phyloP scores from a whole-genome alignment of 192 early-diverging fungal genomes.

The Linnemannia exigua region DNA sequence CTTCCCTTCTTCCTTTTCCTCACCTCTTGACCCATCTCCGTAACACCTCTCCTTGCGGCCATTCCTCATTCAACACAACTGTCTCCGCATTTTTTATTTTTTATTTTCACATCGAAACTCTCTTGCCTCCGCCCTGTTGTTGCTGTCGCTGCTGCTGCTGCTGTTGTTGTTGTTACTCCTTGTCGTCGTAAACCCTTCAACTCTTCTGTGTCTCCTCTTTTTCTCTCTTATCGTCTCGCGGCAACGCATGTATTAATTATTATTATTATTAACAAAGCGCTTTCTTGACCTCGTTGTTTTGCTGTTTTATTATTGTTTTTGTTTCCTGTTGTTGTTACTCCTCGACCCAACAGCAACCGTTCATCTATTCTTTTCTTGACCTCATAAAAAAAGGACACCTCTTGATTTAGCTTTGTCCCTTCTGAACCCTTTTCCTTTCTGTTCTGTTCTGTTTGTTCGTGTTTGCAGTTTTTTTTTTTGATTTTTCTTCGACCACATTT shows the following conservation, averaged over 20 bases:
- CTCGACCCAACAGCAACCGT: too few species aligned
- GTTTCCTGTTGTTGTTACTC: too few species aligned
- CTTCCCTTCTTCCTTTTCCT: too few species aligned
- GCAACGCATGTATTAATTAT: not conserved
- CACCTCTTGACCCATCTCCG: not conserved
- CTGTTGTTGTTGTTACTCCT: not conserved
- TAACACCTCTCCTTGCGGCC: not conserved
- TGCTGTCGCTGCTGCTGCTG: too few species aligned
- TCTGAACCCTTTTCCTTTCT: too few species aligned
- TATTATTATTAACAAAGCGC: too few species aligned
- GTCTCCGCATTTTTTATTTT: not conserved
- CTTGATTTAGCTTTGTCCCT: too few species aligned
- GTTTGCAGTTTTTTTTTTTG: not conserved
- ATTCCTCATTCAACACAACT: not conserved
- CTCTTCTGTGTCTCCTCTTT: not conserved
- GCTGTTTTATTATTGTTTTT: too few species aligned
- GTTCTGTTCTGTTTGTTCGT: not conserved
- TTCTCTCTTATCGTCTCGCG: slow-evolving; percentile 1
- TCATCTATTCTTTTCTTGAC: not conserved
- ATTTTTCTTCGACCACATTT: not conserved
- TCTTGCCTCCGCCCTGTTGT: not conserved
- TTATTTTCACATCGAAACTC: not conserved
- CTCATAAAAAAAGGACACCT: not conserved
- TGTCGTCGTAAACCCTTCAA: not conserved
- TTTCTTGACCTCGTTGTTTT: too few species aligned